Conservation (phyloP, 768 basidiomycete genomes). For the Amanita pallidorosea region DNA sequence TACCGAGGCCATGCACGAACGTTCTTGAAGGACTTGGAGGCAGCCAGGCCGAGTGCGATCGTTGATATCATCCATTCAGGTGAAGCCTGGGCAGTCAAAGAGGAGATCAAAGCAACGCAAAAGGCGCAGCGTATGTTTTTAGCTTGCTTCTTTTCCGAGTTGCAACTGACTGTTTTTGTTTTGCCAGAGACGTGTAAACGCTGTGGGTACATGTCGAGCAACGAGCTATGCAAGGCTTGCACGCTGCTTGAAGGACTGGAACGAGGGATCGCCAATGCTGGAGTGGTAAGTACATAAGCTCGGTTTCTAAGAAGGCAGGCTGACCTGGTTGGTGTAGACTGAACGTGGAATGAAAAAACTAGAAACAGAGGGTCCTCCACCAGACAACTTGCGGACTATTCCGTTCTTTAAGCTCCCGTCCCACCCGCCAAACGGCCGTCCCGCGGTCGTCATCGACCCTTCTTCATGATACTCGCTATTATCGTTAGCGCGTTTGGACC, state of each 20-base stretch:
- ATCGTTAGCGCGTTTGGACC: background rate
- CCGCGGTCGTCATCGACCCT: conserved; percentile 30
- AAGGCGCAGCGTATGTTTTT: conserved; percentile 66
- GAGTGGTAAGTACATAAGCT: too few relatives aligned
- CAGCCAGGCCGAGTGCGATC: conserved; percentile 86
- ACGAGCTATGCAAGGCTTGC: conserved; percentile 94
- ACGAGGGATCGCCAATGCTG: conserved; percentile 59
- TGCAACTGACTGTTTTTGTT: background rate
- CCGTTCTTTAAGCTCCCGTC: conserved; percentile 50
- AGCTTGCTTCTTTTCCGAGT: background rate
- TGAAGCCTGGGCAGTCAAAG: conserved; percentile 80
- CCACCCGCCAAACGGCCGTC: conserved; percentile 15
- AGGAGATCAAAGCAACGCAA: conserved; percentile 76
- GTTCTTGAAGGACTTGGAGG: conserved; percentile 93
- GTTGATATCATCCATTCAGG: conserved; percentile 98
- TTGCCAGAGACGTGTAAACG: conserved; percentile 74
- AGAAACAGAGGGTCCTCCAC: conserved; percentile 45
- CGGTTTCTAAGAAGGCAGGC: too few relatives aligned
- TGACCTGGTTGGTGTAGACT: conserved; percentile 27
- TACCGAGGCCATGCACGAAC: conserved; percentile 94
- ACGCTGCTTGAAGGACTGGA: conserved; percentile 85
- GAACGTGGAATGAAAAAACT: conserved; percentile 57
- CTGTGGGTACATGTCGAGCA: conserved; percentile 94
- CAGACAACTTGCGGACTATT: conserved; percentile 67
- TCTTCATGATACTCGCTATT: conserved; percentile 15